phyloP scores from a whole-genome alignment of 2,329 filamentous ascomycete species.

The Corynespora cassiicola region DNA sequence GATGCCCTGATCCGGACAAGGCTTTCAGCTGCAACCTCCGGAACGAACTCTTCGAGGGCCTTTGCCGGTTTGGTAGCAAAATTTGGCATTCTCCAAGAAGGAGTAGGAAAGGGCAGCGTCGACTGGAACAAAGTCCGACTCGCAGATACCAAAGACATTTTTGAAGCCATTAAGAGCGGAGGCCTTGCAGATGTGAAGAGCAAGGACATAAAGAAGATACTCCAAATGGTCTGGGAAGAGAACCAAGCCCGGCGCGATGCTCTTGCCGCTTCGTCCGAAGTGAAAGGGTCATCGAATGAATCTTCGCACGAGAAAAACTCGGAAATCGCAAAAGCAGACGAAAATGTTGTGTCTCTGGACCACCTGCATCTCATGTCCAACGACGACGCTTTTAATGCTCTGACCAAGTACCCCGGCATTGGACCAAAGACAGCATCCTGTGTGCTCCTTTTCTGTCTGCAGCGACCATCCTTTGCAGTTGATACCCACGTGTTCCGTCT shows the following conservation, averaged over 20 bases:
- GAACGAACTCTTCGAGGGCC: slow-evolving; percentile 68
- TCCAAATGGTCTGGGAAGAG: slow-evolving; percentile 74
- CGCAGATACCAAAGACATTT: slow-evolving; percentile 66
- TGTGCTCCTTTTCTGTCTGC: slow-evolving; percentile 69
- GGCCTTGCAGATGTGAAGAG: slow-evolving; percentile 76
- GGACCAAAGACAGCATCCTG: slow-evolving; percentile 72
- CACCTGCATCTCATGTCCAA: slow-evolving; percentile 63
- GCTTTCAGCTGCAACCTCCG: slow-evolving; percentile 66
- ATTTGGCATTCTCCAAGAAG: slow-evolving; percentile 68
- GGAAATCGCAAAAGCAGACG: slow-evolving; percentile 64
- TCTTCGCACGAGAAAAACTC: slow-evolving; percentile 59
- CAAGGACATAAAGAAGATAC: slow-evolving; percentile 73
- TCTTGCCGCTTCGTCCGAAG: slow-evolving; percentile 47
- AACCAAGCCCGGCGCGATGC: slow-evolving; percentile 65
- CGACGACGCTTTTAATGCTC: slow-evolving; percentile 63
- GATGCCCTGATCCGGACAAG: slow-evolving; percentile 69
- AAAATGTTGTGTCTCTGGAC: slow-evolving; percentile 69
- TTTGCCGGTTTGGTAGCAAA: slow-evolving; percentile 69
- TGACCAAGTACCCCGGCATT: slow-evolving; percentile 67
- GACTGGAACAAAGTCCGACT: slow-evolving; percentile 75
- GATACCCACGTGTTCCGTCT: slow-evolving; percentile 72
- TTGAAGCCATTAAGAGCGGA: slow-evolving; percentile 71
- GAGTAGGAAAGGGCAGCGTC: slow-evolving; percentile 73
- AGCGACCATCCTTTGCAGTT: slow-evolving; percentile 68
- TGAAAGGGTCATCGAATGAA: slow-evolving; percentile 51